A percentile compares a stretch with the other conserved stretches of the same genome.
These are phyloP conservation scores for Nannochloropsis limnetica DNA, from an alignment of 352 stramenopile species.

Conservation along the genomic window DNA sequence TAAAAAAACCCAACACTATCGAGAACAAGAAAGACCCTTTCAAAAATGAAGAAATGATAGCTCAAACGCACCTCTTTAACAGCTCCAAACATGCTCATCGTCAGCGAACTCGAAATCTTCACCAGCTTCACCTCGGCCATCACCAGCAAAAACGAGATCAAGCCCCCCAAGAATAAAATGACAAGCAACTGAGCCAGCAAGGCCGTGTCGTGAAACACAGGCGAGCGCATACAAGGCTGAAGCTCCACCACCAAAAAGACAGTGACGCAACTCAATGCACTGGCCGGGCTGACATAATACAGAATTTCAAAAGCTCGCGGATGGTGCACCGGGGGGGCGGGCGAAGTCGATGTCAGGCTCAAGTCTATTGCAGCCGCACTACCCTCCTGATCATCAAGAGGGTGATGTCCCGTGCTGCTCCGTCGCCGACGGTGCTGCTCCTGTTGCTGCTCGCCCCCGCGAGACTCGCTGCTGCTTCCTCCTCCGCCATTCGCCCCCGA, in stretches of 20 bases:
- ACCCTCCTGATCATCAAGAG: not conserved
- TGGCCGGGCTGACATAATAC: not conserved
- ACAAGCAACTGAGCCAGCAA: not conserved
- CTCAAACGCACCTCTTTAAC: not conserved
- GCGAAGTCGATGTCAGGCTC: not conserved
- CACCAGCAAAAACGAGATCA: constrained; percentile 19
- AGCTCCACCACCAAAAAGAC: not conserved
- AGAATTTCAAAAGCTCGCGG: not conserved
- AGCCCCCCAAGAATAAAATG: not conserved
- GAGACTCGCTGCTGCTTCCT: not conserved
- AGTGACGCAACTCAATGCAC: not conserved
- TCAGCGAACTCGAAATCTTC: not conserved
- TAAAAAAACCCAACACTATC: too few species aligned
- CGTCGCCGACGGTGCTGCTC: not conserved
- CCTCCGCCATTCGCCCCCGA: not conserved
- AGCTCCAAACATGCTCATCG: constrained; percentile 5
- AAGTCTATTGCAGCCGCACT: not conserved
- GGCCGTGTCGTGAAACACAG: not conserved
- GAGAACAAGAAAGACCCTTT: too few species aligned
- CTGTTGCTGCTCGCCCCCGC: not conserved
- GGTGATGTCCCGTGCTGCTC: not conserved
- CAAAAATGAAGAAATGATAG: not conserved
- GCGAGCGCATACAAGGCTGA: not conserved
- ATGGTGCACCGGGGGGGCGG: not conserved
- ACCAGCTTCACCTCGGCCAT: constrained; percentile 2